A percentile compares a stretch with the other conserved stretches of the same genome.
Evolutionary conservation across 345 rosid species (phyloP).

Genomic region (Fremontodendron californicum): DNA sequence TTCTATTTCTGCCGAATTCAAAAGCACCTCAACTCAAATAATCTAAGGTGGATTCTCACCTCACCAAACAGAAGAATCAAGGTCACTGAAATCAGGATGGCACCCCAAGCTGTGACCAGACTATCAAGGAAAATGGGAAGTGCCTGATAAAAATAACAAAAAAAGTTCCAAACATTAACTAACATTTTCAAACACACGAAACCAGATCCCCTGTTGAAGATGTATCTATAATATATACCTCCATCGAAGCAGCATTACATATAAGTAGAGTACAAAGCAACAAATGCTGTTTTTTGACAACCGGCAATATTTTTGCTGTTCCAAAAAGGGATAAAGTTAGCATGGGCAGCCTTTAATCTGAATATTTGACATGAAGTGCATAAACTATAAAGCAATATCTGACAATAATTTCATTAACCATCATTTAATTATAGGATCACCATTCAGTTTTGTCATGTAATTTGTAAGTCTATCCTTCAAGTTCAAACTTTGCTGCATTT

Average conservation of each 20-base stretch:
- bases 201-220: background rate
- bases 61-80: slow-evolving; percentile 97
- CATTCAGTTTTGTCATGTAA: background rate
- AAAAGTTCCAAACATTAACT: background rate
- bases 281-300: slow-evolving; percentile 85
- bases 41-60: slow-evolving; percentile 41
- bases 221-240: slow-evolving; percentile 42
- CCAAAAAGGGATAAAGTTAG: slow-evolving; percentile 17
- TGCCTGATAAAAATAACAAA: slow-evolving; percentile 43
- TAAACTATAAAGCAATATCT: slow-evolving; percentile 1
- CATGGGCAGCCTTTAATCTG: background rate
- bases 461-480: background rate
- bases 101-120: slow-evolving; percentile 83
- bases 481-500: background rate
- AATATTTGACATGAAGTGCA: background rate
- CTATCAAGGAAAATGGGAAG: slow-evolving; percentile 92
- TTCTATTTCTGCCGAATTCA: background rate
- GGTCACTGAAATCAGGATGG: slow-evolving; percentile 90
- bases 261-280: slow-evolving; percentile 85
- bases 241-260: slow-evolving; percentile 99
- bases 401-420: background rate
- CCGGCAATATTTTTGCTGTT: slow-evolving; percentile 88
- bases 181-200: background rate
- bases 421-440: background rate
- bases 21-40: background rate